These are phyloP conservation scores for Trypanosoma vivax DNA, from an alignment of 208 protist genomes.

Conservation along the genomic window DNA sequence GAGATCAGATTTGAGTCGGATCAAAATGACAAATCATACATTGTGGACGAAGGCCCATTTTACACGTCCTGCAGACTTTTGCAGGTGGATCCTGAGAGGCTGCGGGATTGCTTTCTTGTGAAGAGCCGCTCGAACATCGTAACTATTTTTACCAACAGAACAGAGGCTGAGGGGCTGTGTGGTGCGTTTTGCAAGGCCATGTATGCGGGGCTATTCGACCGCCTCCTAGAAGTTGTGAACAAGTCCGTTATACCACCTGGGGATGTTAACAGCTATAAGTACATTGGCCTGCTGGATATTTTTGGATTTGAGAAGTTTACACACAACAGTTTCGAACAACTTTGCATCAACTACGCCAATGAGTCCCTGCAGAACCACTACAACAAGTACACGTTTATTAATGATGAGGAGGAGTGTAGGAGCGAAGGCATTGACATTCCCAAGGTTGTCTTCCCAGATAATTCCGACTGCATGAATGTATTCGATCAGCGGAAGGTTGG, in stretches of 20 bases:
- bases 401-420: conserved; percentile 90
- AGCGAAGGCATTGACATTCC: conserved; percentile 71
- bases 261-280: conserved; percentile 46
- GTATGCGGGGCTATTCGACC: conserved; percentile 87
- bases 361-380: conserved; percentile 97
- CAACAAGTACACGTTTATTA: conserved; percentile 94
- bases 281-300: conserved; percentile 95
- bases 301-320: conserved; percentile 95
- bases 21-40: conserved; percentile 71
- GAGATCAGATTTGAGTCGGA: conserved; percentile 82
- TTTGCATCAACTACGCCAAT: conserved; percentile 98
- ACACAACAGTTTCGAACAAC: conserved; percentile 94
- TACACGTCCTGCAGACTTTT: conserved; percentile 52
- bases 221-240: conserved; percentile 85
- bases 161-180: conserved; percentile 71
- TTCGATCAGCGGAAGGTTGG: conserved; percentile 70
- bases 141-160: conserved; percentile 64
- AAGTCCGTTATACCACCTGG: conserved; percentile 51
- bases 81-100: conserved; percentile 39
- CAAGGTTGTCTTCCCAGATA: conserved; percentile 83
- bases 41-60: conserved; percentile 38
- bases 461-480: conserved; percentile 82
- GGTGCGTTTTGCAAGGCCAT: conserved; percentile 88
- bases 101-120: conserved; percentile 74
- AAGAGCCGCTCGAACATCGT: conserved; percentile 68